Base-by-base conservation (phyloP, 192 early-diverging fungal species). In the Coemansia sp. region DNA sequence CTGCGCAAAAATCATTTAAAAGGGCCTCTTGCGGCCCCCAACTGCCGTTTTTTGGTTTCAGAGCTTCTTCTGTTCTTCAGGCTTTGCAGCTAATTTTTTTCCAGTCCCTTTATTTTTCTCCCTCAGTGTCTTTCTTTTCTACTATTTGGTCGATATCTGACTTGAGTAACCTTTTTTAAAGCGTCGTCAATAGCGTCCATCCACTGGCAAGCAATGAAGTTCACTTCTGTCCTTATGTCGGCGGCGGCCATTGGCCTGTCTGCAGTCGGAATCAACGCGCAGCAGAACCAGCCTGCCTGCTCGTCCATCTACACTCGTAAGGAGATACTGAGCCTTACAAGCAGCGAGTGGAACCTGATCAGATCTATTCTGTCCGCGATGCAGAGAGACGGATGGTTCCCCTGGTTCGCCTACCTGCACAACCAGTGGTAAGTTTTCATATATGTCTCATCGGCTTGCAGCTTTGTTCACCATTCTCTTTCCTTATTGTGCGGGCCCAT, bases 341-440 rank as follows among this genome's bases (percentile, higher is more conserved):
- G 64, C 39, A 47, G 50, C 45, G 64, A 80, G 35, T 74, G 71
- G 77, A 54, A 39, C 25, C 42, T 67, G 32, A 32, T 58, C 60
- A 64, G 51, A 42, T 35, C 53, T 19, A 62, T 80, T 48, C 23
- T 74, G 54, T 46, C 61, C 4, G 62, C 67, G 32, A 80, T 80
- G 77, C 71, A 80, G 59, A 57, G 66, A 11, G 68, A 80, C 32
- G 77, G 77, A 9, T 80, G 77, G 77, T 74, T 71, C 42, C 30
- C 23, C n/a, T 80, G 77, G 77, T 80, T 80, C 34, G 49, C 72
- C 16, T 71, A 74, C 35, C 35, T 80, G 29, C 77, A 80, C 62
- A 74, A 61, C 36, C 42, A 29, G 7, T 69, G 67, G 65, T 72
- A 72, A 72, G 71, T 65, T 28, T 30, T 20, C 3, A 42, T 14